Evolutionary conservation across 108 stramenopile species (phyloP), one percentile per base, ranked within the genome.

Genomic region (Nitzschia putrida): DNA sequence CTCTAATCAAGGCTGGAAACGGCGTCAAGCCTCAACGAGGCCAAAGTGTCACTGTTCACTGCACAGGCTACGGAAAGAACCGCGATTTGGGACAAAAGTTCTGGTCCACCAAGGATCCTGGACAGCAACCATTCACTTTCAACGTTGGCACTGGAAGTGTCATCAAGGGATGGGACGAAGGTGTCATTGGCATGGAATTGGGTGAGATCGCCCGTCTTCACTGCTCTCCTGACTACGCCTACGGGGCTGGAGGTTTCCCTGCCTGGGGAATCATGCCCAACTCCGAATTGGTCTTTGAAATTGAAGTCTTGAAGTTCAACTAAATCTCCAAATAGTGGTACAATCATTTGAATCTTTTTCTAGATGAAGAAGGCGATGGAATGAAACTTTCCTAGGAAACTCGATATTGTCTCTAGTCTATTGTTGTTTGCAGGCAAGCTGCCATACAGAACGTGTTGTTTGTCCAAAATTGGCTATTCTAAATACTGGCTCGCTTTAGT

Each of bases 71-170:
- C 68, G 94, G 96, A 29, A 97, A 97, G 55, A 83, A 95, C 72
- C 74, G 80, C 0, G 90, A 97, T 77, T 64, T 95, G 6, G 66
- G 75, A 18, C 9, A 81, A 67, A 91, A 93, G 74, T 97, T 97
- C 77, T 97, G 96, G 96, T 74, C 88, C 54, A 95, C 95, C 6
- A 96, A 94, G 57, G 96, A 97, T 86, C 89, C 91, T 3, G 96
- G 96, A 21, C 93, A 96, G 71, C 51, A 89, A 70, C 93, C 93
- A 5, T 97, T 97, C 70, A 92, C 88, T 7, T 92, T 92, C 64
- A 24, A 45, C 0, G 88, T 92, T n/a, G 91, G 91, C 2, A 59
- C 83, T 53, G 86, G 88, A 41, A 69, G 78, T 59, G 88, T 88
- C 59, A 93, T 89, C 75, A 86, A 83, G 66, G 91, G 88, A 43